Conservation (phyloP, 345 rosid genomes). For the Cardamine chenopodiifolia region DNA sequence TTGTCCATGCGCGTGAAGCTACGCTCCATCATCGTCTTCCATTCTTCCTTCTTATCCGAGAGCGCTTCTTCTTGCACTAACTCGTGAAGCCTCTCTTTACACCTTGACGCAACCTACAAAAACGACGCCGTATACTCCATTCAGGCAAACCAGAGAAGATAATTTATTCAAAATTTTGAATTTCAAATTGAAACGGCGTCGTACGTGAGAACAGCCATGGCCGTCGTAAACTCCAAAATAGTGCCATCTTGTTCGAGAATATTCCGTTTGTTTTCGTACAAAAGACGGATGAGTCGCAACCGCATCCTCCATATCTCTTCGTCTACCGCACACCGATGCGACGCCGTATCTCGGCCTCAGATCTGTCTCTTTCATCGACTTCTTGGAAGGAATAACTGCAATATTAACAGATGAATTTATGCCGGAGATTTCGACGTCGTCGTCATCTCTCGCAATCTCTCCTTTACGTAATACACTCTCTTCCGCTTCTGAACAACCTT, state of each 20-base stretch:
- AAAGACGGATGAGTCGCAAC: conserved; percentile 64
- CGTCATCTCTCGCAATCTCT: neutral
- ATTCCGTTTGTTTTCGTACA: conserved; percentile 31
- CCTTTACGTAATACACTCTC: conserved; percentile 10
- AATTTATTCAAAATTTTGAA: neutral
- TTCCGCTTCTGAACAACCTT: conserved; percentile 15
- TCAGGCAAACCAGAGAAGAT: neutral
- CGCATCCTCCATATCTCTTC: conserved; percentile 91
- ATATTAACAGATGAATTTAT: neutral
- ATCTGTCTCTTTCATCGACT: conserved; percentile 21
- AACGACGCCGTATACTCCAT: neutral
- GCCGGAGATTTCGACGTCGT: neutral
- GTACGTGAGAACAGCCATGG: conserved; percentile 81
- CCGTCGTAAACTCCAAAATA: conserved; percentile 81
- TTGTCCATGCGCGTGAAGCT: conserved; percentile 71
- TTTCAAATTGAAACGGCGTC: neutral
- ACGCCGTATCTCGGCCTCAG: conserved; percentile 62
- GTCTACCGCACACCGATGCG: conserved; percentile 77
- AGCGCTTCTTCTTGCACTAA: conserved; percentile 56
- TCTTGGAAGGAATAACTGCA: conserved; percentile 3
- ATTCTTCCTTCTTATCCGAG: conserved; percentile 43
- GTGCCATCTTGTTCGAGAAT: conserved; percentile 46
- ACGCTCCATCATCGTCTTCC: conserved; percentile 60
- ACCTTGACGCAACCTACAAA: conserved; percentile 60
- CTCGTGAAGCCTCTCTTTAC: conserved; percentile 68